phyloP scores from a whole-genome alignment of 805 yeast genomes.

The Tetrapisispora iriomotensis region DNA sequence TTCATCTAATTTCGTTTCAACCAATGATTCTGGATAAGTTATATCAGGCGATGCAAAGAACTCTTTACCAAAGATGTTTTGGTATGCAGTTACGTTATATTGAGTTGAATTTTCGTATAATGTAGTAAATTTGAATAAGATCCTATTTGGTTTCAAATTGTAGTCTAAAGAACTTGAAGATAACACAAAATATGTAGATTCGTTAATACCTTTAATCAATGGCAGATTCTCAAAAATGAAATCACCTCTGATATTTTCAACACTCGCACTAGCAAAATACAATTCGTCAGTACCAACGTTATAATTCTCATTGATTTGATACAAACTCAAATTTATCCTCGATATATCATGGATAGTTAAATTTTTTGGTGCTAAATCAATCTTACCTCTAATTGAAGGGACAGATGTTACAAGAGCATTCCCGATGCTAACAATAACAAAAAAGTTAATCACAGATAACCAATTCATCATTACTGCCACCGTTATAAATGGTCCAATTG shows the following conservation, averaged over 20 bases:
- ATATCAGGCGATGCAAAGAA: constrained; percentile 28
- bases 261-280: constrained; percentile 7
- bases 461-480: neutral
- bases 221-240: constrained; percentile 24
- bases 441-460: neutral
- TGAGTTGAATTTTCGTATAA: constrained; percentile 12
- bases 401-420: neutral
- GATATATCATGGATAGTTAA: constrained; percentile 6
- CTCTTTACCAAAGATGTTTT: constrained; percentile 27
- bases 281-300: constrained; percentile 10
- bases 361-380: constrained; percentile 1
- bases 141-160: constrained; percentile 28
- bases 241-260: constrained; percentile 16
- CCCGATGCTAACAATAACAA: neutral
- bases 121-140: constrained; percentile 16
- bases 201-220: constrained; percentile 17
- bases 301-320: constrained; percentile 17
- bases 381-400: constrained; percentile 2
- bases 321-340: constrained; percentile 19
- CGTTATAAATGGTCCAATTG: too few relatives aligned
- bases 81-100: constrained; percentile 15
- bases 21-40: constrained; percentile 23
- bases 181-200: constrained; percentile 22
- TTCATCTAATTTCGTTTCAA: constrained; percentile 11
- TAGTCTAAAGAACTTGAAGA: constrained; percentile 23